Evolutionary conservation across 1,284 basidiomycete species (phyloP).

Genomic region (Austroboletus novae-zelandiae): DNA sequence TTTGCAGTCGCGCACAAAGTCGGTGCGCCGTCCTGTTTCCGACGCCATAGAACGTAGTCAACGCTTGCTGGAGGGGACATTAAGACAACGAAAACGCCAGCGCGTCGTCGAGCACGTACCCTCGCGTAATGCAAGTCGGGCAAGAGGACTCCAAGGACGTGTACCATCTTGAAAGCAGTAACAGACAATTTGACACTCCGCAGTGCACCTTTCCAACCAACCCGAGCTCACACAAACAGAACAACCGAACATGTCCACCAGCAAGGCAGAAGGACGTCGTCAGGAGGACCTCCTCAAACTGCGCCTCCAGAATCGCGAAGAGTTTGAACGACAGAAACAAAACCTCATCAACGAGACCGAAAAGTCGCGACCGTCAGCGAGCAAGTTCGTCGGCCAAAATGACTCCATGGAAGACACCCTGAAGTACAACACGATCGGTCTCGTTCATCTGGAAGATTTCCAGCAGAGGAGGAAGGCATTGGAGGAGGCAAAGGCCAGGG

Average conservation of each 20-base stretch:
- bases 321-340: conserved; percentile 87
- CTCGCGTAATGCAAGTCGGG: conserved; percentile 67
- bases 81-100: not conserved
- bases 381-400: conserved; percentile 91
- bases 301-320: conserved; percentile 79
- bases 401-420: conserved; percentile 94
- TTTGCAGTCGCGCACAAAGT: conserved; percentile 84
- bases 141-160: conserved; percentile 74
- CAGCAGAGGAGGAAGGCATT: conserved; percentile 85
- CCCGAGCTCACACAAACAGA: conserved; percentile 14
- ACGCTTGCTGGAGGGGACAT: conserved; percentile 61
- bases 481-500: conserved; percentile 89
- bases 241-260: conserved; percentile 53
- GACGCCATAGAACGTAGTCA: conserved; percentile 84
- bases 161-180: conserved; percentile 50
- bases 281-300: conserved; percentile 80
- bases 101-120: conserved; percentile 40
- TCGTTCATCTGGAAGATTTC: conserved; percentile 93
- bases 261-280: conserved; percentile 69
- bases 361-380: conserved; percentile 76
- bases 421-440: conserved; percentile 91
- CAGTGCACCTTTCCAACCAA: conserved; percentile 3
- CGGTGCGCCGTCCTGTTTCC: conserved; percentile 71
- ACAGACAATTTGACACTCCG: conserved; percentile 33
- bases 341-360: conserved; percentile 80